Percentiles rank a stretch among this genome's conserved stretches.
Conservation (phyloP, 2,329 filamentous ascomycete species). For the Phyllosticta paracitricarpa region DNA sequence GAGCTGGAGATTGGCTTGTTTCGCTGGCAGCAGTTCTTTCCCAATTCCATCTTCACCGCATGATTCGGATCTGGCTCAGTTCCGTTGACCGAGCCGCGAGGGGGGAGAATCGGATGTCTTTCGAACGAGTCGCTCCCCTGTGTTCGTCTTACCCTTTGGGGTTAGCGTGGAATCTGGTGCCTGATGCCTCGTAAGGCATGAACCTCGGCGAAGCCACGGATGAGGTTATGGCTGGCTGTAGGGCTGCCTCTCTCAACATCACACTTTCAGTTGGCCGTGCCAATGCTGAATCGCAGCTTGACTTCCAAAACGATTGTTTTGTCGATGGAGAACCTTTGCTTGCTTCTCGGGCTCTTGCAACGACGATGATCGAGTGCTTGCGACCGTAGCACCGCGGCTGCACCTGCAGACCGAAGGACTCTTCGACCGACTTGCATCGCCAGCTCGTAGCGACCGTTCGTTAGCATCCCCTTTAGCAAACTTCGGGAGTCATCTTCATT, state of each 20-base stretch:
- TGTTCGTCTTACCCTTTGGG: neutral
- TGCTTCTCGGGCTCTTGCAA: neutral
- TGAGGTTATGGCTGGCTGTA: too few relatives aligned
- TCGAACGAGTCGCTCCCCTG: neutral
- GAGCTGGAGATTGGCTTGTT: neutral
- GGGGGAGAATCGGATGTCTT: neutral
- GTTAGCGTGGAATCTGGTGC: neutral
- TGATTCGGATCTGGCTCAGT: neutral
- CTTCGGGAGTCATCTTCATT: too few relatives aligned
- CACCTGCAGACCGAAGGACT: neutral
- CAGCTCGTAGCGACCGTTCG: too few relatives aligned
- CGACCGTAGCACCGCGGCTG: neutral
- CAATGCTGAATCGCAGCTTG: neutral
- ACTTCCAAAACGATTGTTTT: too few relatives aligned
- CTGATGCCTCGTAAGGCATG: neutral
- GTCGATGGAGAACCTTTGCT: neutral
- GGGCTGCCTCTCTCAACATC: neutral
- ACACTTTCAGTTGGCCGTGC: neutral
- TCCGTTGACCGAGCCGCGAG: neutral
- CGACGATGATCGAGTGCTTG: neutral
- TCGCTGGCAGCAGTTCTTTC: neutral
- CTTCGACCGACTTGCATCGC: too few relatives aligned
- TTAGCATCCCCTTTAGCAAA: too few relatives aligned
- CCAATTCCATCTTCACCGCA: neutral
- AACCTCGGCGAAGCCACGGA: neutral